Conservation (phyloP, 192 early-diverging fungal genomes). For the Gryganskiella cystojenkinii region DNA sequence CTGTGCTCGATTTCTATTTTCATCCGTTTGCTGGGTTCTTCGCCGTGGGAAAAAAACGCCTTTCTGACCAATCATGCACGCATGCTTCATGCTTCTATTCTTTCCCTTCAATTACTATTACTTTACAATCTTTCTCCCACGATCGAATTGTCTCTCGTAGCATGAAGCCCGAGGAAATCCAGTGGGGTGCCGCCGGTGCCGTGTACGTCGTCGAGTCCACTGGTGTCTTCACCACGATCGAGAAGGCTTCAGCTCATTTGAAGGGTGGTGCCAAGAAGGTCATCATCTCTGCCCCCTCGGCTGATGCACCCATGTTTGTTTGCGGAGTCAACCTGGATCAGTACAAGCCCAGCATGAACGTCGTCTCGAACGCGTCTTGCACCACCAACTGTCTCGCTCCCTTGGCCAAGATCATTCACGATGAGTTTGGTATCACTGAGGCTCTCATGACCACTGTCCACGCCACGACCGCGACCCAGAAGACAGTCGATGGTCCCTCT, state of each 20-base stretch:
- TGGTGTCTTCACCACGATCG: conserved; percentile 96
- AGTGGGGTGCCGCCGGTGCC: conserved; percentile 85
- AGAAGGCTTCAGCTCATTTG: conserved; percentile 87
- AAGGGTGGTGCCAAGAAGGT: conserved; percentile 98
- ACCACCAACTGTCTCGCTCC: conserved; percentile 99
- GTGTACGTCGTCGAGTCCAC: conserved; percentile 99
- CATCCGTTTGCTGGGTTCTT: not conserved
- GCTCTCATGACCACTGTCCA: conserved; percentile 99
- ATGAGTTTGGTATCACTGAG: conserved; percentile 95
- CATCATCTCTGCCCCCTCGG: conserved; percentile 96
- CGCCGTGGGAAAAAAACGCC: not conserved
- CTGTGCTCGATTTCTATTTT: too few relatives aligned
- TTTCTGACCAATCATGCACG: not conserved
- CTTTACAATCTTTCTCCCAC: not conserved
- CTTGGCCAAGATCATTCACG: conserved; percentile 96
- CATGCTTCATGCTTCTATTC: not conserved
- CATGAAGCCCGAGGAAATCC: conserved; percentile 87
- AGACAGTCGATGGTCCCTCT: conserved; percentile 99
- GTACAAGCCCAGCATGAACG: conserved; percentile 87
- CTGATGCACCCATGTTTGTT: conserved; percentile 98
- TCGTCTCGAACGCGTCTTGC: conserved; percentile 99
- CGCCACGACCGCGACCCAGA: conserved; percentile 98
- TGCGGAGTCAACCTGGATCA: conserved; percentile 95
- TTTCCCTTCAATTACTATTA: not conserved
- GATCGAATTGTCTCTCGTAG: not conserved